Base-by-base conservation (phyloP, 768 basidiomycete genomes). In the Coprinellus micaceus region DNA sequence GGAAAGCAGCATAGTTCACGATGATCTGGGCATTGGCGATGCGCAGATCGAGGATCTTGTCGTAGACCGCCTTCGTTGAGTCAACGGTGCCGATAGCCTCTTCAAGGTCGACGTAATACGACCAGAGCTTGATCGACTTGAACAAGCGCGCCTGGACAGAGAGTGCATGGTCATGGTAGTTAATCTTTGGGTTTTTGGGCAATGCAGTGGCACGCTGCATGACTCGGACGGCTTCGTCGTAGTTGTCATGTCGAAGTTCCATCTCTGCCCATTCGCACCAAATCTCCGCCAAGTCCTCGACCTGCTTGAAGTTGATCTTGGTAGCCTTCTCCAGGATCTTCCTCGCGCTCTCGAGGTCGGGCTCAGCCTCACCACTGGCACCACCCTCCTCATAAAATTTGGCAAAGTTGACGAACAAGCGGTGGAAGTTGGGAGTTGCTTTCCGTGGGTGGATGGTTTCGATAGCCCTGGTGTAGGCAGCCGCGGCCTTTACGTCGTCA, bases 181-280 rank as follows among this genome's bases (percentile, higher is more conserved):
- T 94, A 61, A 98, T 76, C 67, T 92, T 94, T 53, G 80, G 82
- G 63, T 97, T 91, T 71, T 89, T 94, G 1, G 97, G 96, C 45
- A 92, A 78, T 21, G 86, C 89, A 26, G 94, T 82, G 1, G 94
- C 97, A n/a, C 96, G 82, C 68, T 98, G 95, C 96, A 98, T 96
- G 10, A 98, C 87, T 30, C 87, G 82, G 62, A 95, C 85, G 10
- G 94, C 94, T 62, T 98, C 94, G 56, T 98, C 96, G 63, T 95
- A 98, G 66, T 97, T 97, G 61, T 96, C 95, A 49, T 94, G 88
- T 41, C 96, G 85, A 49, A 98, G 79, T 69, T 99, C 97, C 88
- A 98, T 86, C 72, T 99, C 97, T 6, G 97, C 85, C 96, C 97
- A 98, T 73, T 98, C 97, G 65, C 95, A 98, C 97, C 97, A 99